Conservation (phyloP, 2,329 filamentous ascomycete species). For the Alternaria metachromatica region DNA sequence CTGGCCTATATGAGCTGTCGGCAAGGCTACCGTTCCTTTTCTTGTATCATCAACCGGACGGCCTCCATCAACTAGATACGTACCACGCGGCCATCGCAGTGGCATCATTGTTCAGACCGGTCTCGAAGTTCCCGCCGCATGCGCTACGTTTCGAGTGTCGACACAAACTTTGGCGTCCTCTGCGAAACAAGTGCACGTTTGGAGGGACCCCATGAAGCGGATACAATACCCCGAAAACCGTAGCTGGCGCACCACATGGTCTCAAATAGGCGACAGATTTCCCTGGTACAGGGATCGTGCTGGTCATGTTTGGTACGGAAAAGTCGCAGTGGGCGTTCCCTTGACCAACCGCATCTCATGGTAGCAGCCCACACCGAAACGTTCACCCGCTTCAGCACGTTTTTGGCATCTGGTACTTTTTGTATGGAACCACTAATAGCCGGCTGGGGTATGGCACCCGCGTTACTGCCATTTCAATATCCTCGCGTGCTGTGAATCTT, state of each 20-base stretch:
- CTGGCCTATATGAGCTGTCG: not conserved
- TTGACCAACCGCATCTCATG: slow-evolving; percentile 4
- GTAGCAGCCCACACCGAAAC: slow-evolving; percentile 8
- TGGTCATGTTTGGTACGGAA: slow-evolving; percentile 8
- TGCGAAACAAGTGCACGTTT: slow-evolving; percentile 11
- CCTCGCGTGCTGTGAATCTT: not conserved
- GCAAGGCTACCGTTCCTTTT: not conserved
- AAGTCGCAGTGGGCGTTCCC: not conserved
- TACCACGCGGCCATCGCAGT: not conserved
- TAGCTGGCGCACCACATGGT: not conserved
- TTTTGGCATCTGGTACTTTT: slow-evolving; percentile 3
- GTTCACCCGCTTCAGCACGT: slow-evolving; percentile 1
- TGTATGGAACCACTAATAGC: slow-evolving; percentile 4
- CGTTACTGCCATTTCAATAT: not conserved
- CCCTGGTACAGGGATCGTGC: not conserved
- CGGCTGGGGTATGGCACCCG: not conserved
- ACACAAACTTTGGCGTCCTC: slow-evolving; percentile 10
- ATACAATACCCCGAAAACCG: slow-evolving; percentile 2
- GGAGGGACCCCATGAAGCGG: slow-evolving; percentile 5
- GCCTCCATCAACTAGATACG: not conserved
- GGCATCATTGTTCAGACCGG: slow-evolving; percentile 1
- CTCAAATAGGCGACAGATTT: not conserved
- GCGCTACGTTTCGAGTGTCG: slow-evolving; percentile 16
- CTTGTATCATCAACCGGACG: not conserved
- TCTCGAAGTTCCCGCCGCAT: not conserved